Evolutionary conservation across 2,329 filamentous ascomycete species (phyloP).

Genomic region (Colletotrichum horii): DNA sequence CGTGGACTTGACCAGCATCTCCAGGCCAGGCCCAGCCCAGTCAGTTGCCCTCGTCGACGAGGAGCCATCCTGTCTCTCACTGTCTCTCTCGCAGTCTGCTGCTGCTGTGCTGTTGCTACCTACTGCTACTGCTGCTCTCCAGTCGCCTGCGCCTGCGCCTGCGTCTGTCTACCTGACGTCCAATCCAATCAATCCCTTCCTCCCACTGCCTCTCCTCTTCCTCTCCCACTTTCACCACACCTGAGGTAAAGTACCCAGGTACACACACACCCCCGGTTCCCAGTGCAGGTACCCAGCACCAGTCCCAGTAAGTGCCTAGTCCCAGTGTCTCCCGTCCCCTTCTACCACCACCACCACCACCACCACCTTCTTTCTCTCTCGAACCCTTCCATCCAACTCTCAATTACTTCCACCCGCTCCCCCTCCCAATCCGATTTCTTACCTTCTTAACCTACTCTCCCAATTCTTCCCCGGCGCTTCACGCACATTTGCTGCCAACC

Average conservation of each 20-base stretch:
- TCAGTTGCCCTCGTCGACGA: conserved; percentile 11
- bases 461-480: conserved; percentile 2
- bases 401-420: conserved; percentile 3
- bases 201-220: neutral
- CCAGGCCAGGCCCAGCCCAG: conserved; percentile 10
- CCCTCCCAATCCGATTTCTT: neutral
- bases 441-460: conserved; percentile 8
- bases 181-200: conserved; percentile 7
- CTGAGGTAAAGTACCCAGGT: neutral
- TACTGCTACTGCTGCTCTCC: neutral
- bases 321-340: neutral
- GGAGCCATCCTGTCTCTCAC: neutral
- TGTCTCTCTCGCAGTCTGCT: neutral
- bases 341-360: neutral
- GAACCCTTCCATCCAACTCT: conserved; percentile 15
- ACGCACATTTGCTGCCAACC: neutral
- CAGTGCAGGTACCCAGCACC: neutral
- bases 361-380: neutral
- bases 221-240: neutral
- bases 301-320: neutral
- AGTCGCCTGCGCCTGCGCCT: conserved; percentile 4
- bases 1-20: conserved; percentile 13
- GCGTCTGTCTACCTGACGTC: neutral
- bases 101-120: neutral
- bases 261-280: neutral